Base-by-base conservation (phyloP, 1,139 yeast species). In the Hansenula lynferdii region DNA sequence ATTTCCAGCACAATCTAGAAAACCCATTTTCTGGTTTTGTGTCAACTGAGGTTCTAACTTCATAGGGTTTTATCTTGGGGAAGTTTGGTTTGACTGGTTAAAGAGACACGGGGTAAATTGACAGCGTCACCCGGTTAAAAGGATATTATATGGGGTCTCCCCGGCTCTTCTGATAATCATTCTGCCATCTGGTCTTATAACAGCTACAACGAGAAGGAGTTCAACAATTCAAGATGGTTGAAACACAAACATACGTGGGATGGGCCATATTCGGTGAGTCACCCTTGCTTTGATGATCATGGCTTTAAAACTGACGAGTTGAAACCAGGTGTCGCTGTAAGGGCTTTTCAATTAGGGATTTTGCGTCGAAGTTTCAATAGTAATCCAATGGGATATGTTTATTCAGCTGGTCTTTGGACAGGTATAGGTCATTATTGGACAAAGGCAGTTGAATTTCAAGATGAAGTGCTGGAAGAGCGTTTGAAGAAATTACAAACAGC, bases 261-360 rank as follows among this genome's bases (percentile, higher is more conserved):
- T 62, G 66, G 64, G 57, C 63, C 24, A 42, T 50, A 22, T 60
- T 63, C 42, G 66, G 66, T 54, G 49, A 28, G 57, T 38, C 7
- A 4, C 11, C n/a, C 2, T 6, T 25, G 9, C 8, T 24, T 17
- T 17, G 15, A n/a, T 31, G 22, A 19, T 11, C 14, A n/a, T 19
- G 11, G n/a, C 19, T 8, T 16, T 14, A 12, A 28, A 29, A n/a
- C n/a, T n/a, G n/a, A n/a, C n/a, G n/a, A n/a, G n/a, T 28, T 15
- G 6, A 25, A 10, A 19, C 17, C 10, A 61, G 68, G 69, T 36
- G 58, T 61, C 26, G 50, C 58, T 24, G 67, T 61, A 12, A 64
- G 71, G 55, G 66, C 64, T 4, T 58, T 61, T 43, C 71, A 67
- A 48, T 43, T 62, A 41, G 70, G 70, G 30, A 52, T 67, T 16